Evolutionary conservation across 1,284 basidiomycete genomes (phyloP), one percentile per base, ranked within the genome.

Genomic region (Sporisorium sorghi): DNA sequence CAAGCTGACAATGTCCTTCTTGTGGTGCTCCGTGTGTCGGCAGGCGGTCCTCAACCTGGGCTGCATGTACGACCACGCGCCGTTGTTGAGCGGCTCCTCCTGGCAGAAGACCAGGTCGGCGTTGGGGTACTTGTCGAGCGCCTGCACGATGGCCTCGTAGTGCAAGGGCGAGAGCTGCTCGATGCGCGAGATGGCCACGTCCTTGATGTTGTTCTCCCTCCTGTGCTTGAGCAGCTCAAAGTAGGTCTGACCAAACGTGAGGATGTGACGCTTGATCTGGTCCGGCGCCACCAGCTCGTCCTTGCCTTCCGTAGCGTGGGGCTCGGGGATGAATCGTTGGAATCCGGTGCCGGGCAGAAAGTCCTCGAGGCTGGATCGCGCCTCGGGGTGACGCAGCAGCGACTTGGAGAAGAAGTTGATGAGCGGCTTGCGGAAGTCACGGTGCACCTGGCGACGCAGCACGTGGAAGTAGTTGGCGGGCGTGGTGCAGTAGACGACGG

Each of bases 161-260:
- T 97, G 95, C 88, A 99, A 92, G 1, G 96, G 97, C 42, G 92
- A 93, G 59, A 98, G 83, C 86, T 99, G 96, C 86, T 99, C 97
- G 51, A 99, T 85, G 59, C 97, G 89, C 80, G 93, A 94, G 83
- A 99, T 97, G 33, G 91, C 96, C 66, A 98, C 89, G 83, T 99
- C 91, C 79, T 92, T 92, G 87, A 95, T 81, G 42, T 78, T 73
- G 61, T 82, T 76, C 66, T 83, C 81, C 35, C 82, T 68, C 44
- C 83, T 68, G 64, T 79, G 61, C 58, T 83, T 91, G 35, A 96
- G 85, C 48, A 99, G 89, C 37, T 92, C 89, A 84, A 92, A 90
- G 87, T 98, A 99, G 32, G 97, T 93, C 88, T 99, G 96, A 76
- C 96, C 95, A 17, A 85, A 62, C 39, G 61, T 57, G 24, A 98